A percentile compares a stretch with the other conserved stretches of the same genome.
Conservation (phyloP, 2,329 filamentous ascomycete species). For the Alternaria sp. region DNA sequence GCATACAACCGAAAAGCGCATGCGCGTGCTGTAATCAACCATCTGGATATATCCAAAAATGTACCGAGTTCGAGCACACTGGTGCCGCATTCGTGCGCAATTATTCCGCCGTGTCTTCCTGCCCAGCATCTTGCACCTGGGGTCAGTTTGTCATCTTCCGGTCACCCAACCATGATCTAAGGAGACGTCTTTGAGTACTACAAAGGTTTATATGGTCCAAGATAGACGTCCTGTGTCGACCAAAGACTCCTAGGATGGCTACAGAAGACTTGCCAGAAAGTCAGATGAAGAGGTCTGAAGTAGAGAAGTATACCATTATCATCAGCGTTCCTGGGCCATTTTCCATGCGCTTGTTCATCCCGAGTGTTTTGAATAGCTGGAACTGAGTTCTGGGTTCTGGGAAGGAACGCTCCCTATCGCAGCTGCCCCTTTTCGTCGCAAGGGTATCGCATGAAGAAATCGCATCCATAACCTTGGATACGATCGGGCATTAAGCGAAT, state of each 20-base stretch:
- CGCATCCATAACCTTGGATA: not conserved
- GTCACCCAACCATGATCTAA: not conserved
- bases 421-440: not conserved
- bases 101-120: too few relatives aligned
- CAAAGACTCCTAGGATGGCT: not conserved
- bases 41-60: too few relatives aligned
- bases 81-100: too few relatives aligned
- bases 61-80: too few relatives aligned
- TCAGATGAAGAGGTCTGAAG: too few relatives aligned
- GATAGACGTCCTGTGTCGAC: not conserved
- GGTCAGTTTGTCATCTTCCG: not conserved
- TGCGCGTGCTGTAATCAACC: too few relatives aligned
- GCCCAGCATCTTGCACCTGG: not conserved
- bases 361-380: not conserved
- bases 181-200: not conserved
- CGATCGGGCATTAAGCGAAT: accelerated
- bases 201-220: not conserved
- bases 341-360: too few relatives aligned
- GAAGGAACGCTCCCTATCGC: not conserved
- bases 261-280: too few relatives aligned
- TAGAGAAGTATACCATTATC: accelerated
- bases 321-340: too few relatives aligned
- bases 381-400: not conserved
- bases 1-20: too few relatives aligned
- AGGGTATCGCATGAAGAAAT: accelerated